Conservation (phyloP, 192 early-diverging fungal species). For the Coemansia sp. region DNA sequence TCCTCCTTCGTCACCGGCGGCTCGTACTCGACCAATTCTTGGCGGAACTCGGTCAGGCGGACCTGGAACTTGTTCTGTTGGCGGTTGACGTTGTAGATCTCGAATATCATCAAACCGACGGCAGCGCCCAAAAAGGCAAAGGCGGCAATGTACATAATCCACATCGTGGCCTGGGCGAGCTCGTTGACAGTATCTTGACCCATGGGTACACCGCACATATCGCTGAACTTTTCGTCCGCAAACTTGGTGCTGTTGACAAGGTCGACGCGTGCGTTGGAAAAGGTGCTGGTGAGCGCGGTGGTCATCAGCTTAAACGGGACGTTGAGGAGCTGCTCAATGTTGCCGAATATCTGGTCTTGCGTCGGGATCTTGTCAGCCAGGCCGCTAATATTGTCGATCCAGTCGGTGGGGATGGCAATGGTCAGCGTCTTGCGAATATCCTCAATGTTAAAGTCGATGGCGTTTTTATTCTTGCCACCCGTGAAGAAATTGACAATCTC, state of each 20-base stretch:
- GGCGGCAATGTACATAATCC: slow-evolving; percentile 26
- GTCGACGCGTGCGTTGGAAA: slow-evolving; percentile 16
- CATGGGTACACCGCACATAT: slow-evolving; percentile 30
- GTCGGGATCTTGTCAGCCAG: slow-evolving; percentile 41
- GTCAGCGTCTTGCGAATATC: slow-evolving; percentile 30
- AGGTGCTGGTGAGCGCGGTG: slow-evolving; percentile 14
- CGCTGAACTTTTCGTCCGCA: slow-evolving; percentile 19
- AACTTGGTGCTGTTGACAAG: slow-evolving; percentile 21
- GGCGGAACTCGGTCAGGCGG: slow-evolving; percentile 23
- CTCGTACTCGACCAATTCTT: slow-evolving; percentile 29
- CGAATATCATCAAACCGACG: slow-evolving; percentile 8
- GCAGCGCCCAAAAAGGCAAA: slow-evolving; percentile 28
- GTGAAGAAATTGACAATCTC: slow-evolving; percentile 27
- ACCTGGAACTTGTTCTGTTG: slow-evolving; percentile 10
- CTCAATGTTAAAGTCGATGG: slow-evolving; percentile 27
- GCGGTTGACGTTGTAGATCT: slow-evolving; percentile 13
- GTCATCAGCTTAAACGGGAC: slow-evolving; percentile 40
- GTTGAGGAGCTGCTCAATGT: slow-evolving; percentile 39
- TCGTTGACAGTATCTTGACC: slow-evolving; percentile 34
- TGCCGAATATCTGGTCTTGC: slow-evolving; percentile 46
- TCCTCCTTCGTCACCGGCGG: slow-evolving; percentile 17
- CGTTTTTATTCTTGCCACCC: slow-evolving; percentile 9
- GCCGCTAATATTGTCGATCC: slow-evolving; percentile 32
- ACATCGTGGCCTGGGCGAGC: slow-evolving; percentile 17
- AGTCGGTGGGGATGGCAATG: slow-evolving; percentile 39